Percentiles rank a stretch among this genome's conserved stretches.
phyloP scores from a whole-genome alignment of 2,329 filamentous ascomycete genomes.

The Aureobasidium leucospermi region DNA sequence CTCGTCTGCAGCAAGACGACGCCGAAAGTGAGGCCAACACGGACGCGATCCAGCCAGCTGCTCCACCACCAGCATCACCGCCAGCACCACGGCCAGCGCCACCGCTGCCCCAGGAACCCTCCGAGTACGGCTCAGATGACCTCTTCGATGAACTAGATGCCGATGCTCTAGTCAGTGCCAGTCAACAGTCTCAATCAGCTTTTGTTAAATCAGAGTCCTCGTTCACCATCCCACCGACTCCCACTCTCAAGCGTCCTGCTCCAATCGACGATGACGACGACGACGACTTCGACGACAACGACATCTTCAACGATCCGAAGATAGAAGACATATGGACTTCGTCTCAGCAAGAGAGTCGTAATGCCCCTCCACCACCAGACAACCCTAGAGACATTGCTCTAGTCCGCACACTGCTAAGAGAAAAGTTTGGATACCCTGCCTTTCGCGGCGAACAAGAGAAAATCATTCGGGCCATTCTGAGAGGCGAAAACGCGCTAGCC shows the following conservation, averaged over 20 bases:
- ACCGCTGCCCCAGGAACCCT: not conserved
- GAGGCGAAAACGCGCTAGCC: constrained; percentile 37
- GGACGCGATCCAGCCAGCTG: not conserved
- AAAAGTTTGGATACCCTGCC: constrained; percentile 33
- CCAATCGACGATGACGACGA: not conserved
- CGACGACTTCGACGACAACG: not conserved
- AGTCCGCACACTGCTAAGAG: constrained; percentile 32
- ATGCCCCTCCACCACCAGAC: not conserved
- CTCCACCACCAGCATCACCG: not conserved
- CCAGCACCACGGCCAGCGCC: too few species aligned
- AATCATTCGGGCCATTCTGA: constrained; percentile 37
- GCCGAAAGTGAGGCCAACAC: not conserved
- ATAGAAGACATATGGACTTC: constrained; percentile 11
- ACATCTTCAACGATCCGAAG: not conserved
- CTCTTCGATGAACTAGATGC: constrained; percentile 5
- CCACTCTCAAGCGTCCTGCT: not conserved
- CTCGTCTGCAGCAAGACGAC: not conserved
- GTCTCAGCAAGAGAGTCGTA: not conserved
- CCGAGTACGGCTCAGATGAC: constrained; percentile 2
- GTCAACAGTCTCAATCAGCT: not conserved
- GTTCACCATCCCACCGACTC: not conserved
- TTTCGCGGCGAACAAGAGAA: constrained; percentile 42
- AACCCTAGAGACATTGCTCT: constrained; percentile 1
- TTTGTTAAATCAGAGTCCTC: not conserved
- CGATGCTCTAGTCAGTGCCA: not conserved